Percentiles rank a stretch among this genome's conserved stretches.
These are phyloP conservation scores for Pulveroboletus sp. DNA, from an alignment of 768 basidiomycete genomes.

Conservation along the genomic window DNA sequence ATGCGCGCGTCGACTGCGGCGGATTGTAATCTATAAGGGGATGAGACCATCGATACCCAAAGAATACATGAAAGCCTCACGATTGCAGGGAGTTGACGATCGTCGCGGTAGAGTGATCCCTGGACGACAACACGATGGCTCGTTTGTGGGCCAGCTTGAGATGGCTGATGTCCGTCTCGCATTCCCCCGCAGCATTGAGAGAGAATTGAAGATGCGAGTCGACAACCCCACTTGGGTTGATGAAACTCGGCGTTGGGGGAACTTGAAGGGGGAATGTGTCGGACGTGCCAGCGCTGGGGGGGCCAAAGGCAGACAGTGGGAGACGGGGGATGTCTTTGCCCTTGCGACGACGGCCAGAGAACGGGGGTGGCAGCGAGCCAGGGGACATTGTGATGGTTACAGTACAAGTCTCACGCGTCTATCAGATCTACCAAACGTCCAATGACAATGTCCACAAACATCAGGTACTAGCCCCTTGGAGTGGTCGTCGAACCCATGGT, in stretches of 20 bases:
- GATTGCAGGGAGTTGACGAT: conserved; percentile 40
- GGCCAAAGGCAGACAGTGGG: conserved; percentile 70
- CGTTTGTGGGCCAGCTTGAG: conserved; percentile 46
- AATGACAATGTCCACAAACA: neutral
- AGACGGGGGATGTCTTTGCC: conserved; percentile 66
- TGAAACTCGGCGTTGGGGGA: conserved; percentile 61
- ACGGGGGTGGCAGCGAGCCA: neutral
- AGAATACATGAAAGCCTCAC: conserved; percentile 23
- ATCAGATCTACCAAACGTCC: neutral
- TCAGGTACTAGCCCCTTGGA: conserved; percentile 7
- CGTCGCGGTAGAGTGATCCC: conserved; percentile 32
- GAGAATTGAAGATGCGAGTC: conserved; percentile 60
- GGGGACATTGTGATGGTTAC: conserved; percentile 13
- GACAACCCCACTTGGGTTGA: conserved; percentile 58
- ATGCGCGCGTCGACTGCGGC: conserved; percentile 34
- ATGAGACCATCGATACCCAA: neutral
- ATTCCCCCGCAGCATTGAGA: conserved; percentile 16
- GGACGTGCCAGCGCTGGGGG: conserved; percentile 61
- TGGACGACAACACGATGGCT: conserved; percentile 56
- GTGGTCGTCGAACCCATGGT: conserved; percentile 21
- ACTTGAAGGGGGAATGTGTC: conserved; percentile 55
- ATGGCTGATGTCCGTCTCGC: conserved; percentile 37
- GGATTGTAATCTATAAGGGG: conserved; percentile 14
- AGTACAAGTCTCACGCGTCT: conserved; percentile 6
- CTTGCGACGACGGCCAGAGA: conserved; percentile 47